A percentile compares a stretch with the other conserved stretches of the same genome.
These are phyloP conservation scores for Ophiosphaerella korrae DNA, from an alignment of 2,329 filamentous ascomycete genomes.

Conservation along the genomic window DNA sequence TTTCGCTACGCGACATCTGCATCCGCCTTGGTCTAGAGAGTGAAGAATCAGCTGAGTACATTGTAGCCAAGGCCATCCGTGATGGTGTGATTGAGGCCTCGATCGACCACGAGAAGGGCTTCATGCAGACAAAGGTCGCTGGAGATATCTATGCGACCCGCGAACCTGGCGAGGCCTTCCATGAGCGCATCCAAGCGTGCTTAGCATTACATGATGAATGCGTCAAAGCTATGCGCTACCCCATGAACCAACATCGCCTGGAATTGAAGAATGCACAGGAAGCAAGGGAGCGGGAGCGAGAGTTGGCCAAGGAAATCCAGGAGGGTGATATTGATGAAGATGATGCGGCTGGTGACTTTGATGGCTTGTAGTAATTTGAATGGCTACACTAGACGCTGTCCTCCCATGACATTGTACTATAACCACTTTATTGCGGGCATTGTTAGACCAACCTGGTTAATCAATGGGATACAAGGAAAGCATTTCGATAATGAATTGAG, in stretches of 20 bases:
- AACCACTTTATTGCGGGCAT: constrained; percentile 24
- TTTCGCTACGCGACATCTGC: constrained; percentile 96
- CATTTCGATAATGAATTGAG: too few relatives aligned
- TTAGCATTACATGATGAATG: constrained; percentile 94
- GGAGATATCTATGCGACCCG: constrained; percentile 95
- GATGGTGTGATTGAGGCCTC: constrained; percentile 97
- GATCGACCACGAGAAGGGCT: constrained; percentile 90
- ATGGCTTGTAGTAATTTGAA: constrained; percentile 72
- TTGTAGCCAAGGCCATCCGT: constrained; percentile 96
- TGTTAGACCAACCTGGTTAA: constrained; percentile 25
- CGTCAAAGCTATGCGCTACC: constrained; percentile 99
- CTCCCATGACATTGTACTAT: constrained; percentile 18
- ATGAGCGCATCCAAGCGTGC: constrained; percentile 92
- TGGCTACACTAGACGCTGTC: background rate
- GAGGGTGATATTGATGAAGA: constrained; percentile 97
- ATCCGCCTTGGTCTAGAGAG: constrained; percentile 90
- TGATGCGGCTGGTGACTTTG: constrained; percentile 93
- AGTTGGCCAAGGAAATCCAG: constrained; percentile 98
- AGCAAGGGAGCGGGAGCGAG: constrained; percentile 92
- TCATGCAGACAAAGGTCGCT: constrained; percentile 98
- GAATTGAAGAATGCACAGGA: constrained; percentile 99
- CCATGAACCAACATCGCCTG: constrained; percentile 97
- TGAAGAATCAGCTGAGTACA: constrained; percentile 98
- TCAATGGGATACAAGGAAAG: constrained; percentile 12
- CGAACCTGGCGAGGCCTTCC: constrained; percentile 95